phyloP scores from a whole-genome alignment of 2,329 filamentous ascomycete species.

The Fusarium bactridioides region DNA sequence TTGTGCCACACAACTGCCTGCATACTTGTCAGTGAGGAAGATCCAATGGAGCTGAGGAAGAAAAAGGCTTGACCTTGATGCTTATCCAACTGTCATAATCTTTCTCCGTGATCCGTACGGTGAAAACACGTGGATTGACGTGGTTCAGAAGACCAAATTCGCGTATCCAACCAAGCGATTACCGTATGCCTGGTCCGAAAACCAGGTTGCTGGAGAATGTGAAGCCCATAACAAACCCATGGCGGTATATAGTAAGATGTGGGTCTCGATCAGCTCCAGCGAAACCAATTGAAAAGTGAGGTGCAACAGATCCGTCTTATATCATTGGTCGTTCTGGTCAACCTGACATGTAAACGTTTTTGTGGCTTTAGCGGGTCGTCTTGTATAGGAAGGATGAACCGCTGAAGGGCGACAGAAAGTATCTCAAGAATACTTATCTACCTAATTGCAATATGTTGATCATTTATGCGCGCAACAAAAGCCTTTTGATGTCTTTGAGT shows the following conservation, averaged over 20 bases:
- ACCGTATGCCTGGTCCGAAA: slow-evolving; percentile 17
- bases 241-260: not conserved
- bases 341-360: not conserved
- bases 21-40: not conserved
- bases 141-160: slow-evolving; percentile 2
- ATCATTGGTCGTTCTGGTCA: slow-evolving; percentile 6
- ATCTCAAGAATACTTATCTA: not conserved
- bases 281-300: not conserved
- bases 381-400: slow-evolving; percentile 20
- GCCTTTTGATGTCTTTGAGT: not conserved
- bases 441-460: not conserved
- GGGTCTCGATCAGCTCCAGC: slow-evolving; percentile 5
- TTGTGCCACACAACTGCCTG: not conserved
- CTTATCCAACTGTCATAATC: not conserved
- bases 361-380: slow-evolving; percentile 9
- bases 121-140: slow-evolving; percentile 8
- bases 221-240: slow-evolving; percentile 1
- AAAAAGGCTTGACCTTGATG: not conserved
- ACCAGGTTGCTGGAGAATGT: slow-evolving; percentile 30
- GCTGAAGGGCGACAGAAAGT: not conserved
- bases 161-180: not conserved
- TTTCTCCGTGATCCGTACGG: not conserved
- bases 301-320: slow-evolving; percentile 13
- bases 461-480: not conserved
- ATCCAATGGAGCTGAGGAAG: not conserved